These are phyloP conservation scores for Martensiomyces pterosporus DNA, from an alignment of 192 early-diverging fungal genomes.

Conservation along the genomic window DNA sequence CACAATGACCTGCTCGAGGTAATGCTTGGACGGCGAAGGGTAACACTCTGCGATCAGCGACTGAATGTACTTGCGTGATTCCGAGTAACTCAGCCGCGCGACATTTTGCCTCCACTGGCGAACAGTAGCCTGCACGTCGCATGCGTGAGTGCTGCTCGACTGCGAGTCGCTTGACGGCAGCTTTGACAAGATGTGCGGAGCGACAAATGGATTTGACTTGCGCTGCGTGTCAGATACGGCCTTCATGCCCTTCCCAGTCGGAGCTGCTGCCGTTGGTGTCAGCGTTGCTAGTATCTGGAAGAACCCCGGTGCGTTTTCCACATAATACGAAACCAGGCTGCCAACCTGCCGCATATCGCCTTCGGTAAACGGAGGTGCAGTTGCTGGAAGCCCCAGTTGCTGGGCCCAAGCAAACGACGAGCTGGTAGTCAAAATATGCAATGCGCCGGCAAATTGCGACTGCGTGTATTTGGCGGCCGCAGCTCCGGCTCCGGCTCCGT, in stretches of 20 bases:
- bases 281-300: not conserved
- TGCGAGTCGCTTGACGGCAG: conserved; percentile 27
- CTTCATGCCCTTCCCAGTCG: not conserved
- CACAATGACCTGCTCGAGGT: conserved; percentile 36
- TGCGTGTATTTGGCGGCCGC: conserved; percentile 12
- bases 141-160: conserved; percentile 18
- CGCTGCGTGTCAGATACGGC: not conserved
- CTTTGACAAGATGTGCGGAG: conserved; percentile 17
- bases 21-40: conserved; percentile 30
- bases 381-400: conserved; percentile 11
- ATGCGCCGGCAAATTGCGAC: conserved; percentile 10
- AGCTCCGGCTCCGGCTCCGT: not conserved
- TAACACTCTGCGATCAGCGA: conserved; percentile 25
- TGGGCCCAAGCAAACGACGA: conserved; percentile 1
- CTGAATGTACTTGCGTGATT: conserved; percentile 26
- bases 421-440: conserved; percentile 9
- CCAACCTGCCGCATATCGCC: conserved; percentile 38
- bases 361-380: conserved; percentile 5
- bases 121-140: conserved; percentile 16
- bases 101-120: conserved; percentile 28
- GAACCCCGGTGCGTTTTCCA: conserved; percentile 11
- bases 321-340: conserved; percentile 14
- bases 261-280: not conserved
- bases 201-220: conserved; percentile 19
- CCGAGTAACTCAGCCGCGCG: conserved; percentile 18